These are phyloP conservation scores for Tieghemostelium lacteum DNA, from an alignment of 78 protist genomes.

Conservation along the genomic window DNA sequence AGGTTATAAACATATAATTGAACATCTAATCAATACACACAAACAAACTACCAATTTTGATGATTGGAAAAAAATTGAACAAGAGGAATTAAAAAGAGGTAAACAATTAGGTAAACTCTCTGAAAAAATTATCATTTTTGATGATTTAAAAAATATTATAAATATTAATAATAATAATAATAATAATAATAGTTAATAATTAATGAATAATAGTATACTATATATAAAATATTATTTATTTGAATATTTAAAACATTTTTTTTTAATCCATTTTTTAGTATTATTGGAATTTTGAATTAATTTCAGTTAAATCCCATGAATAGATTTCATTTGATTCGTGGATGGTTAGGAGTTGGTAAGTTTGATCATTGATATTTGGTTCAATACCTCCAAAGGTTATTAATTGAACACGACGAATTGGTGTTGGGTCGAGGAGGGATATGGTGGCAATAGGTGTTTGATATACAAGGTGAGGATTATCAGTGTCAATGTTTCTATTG, in stretches of 20 bases:
- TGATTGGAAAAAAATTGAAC: conserved; percentile 61
- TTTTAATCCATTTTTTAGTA: background rate
- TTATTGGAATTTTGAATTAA: background rate
- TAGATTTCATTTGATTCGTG: conserved; percentile 19
- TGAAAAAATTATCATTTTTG: conserved; percentile 71
- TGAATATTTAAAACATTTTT: background rate
- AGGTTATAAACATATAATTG: background rate
- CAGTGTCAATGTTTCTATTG: background rate
- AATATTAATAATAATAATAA: background rate
- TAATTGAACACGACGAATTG: background rate
- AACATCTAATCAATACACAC: background rate
- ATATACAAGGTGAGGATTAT: background rate
- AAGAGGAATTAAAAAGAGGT: conserved; percentile 60
- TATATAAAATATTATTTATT: no score
- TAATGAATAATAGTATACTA: background rate
- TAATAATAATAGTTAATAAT: background rate
- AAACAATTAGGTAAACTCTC: conserved; percentile 56
- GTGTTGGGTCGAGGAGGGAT: conserved; percentile 19
- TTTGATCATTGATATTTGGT: conserved; percentile 9
- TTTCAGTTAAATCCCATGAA: conserved; percentile 21
- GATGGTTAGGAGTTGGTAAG: conserved; percentile 19
- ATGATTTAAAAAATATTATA: conserved; percentile 58
- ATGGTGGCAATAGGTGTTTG: conserved; percentile 21
- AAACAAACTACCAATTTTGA: conserved; percentile 25
- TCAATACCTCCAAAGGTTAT: conserved; percentile 48